Evolutionary conservation across 768 basidiomycete genomes (phyloP).

Genomic region (Asterophora parasitica): DNA sequence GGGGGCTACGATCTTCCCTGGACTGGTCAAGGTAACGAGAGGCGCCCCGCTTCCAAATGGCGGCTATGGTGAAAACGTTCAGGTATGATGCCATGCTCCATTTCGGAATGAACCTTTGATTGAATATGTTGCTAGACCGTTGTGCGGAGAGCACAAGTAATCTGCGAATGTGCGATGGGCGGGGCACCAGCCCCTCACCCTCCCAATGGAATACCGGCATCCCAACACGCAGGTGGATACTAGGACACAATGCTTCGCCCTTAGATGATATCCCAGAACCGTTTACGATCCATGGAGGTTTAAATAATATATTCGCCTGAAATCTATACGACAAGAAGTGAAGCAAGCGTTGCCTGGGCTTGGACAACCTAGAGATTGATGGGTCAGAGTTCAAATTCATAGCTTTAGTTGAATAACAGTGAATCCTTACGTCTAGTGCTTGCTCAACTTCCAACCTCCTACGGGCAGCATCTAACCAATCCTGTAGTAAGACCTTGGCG

Average conservation of each 20-base stretch:
- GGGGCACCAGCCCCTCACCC: conserved; percentile 21
- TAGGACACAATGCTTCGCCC: neutral
- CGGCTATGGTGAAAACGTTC: conserved; percentile 41
- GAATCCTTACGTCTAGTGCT: conserved; percentile 67
- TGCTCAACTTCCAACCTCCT: conserved; percentile 87
- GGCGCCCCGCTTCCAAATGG: conserved; percentile 31
- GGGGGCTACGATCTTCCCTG: conserved; percentile 84
- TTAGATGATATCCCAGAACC: neutral
- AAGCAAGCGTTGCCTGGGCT: conserved; percentile 78
- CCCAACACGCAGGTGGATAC: neutral
- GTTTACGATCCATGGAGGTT: neutral
- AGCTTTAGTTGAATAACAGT: neutral
- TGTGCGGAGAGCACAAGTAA: conserved; percentile 79
- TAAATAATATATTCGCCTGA: conserved; percentile 17
- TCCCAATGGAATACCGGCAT: conserved; percentile 8
- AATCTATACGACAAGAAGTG: conserved; percentile 66
- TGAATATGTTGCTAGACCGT: conserved; percentile 41
- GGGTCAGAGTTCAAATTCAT: conserved; percentile 2
- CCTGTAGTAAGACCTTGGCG: conserved; percentile 64
- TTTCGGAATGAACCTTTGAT: no score
- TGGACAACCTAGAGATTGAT: conserved; percentile 59
- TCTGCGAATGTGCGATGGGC: conserved; percentile 77
- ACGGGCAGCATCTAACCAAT: conserved; percentile 92
- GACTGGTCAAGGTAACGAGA: conserved; percentile 74
- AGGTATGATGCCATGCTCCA: conserved; percentile 27